phyloP scores from a whole-genome alignment of 1,139 yeast genomes.

The Yamadazyma triangularis region DNA sequence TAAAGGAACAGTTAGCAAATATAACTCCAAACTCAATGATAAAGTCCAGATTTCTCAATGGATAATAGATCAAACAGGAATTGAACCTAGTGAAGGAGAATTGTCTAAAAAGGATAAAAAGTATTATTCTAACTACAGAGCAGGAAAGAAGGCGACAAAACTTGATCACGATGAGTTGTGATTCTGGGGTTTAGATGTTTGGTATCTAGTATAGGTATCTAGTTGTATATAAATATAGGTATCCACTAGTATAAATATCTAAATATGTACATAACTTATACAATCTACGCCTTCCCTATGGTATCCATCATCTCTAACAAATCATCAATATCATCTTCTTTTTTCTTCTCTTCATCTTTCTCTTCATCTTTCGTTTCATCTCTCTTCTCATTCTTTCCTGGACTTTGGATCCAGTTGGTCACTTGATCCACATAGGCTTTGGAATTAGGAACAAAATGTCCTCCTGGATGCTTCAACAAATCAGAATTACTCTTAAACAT shows the following conservation, averaged over 20 bases:
- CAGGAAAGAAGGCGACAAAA: slow-evolving; percentile 23
- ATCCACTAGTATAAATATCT: too few species aligned
- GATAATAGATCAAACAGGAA: slow-evolving; percentile 25
- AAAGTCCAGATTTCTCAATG: slow-evolving; percentile 32
- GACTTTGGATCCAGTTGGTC: slow-evolving; percentile 45
- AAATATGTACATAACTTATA: too few species aligned
- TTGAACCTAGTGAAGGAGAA: slow-evolving; percentile 34
- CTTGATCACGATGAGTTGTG: slow-evolving; percentile 35
- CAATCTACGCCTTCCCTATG: slow-evolving; percentile 18
- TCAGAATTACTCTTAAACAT: slow-evolving; percentile 43
- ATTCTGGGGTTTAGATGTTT: slow-evolving; percentile 8
- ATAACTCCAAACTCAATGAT: slow-evolving; percentile 25
- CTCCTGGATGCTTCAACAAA: slow-evolving; percentile 71
- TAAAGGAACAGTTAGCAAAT: slow-evolving; percentile 17
- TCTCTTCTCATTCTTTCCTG: slow-evolving; percentile 10
- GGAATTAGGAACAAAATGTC: slow-evolving; percentile 80
- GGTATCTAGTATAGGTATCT: not conserved
- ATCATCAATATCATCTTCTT: slow-evolving; percentile 27
- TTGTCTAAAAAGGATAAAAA: slow-evolving; percentile 33
- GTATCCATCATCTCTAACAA: slow-evolving; percentile 36
- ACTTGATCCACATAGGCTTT: slow-evolving; percentile 57
- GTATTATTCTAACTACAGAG: slow-evolving; percentile 26
- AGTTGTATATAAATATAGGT: not conserved
- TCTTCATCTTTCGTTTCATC: too few species aligned
- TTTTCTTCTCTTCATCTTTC: too few species aligned